Conservation (phyloP, 129 eudicot genomes). For the Daucus carota region DH1_v3.0 NC_030381.2:53748501-53749000, state of each 20-base stretch:
- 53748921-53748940: too few species aligned
- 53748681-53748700: too few species aligned
- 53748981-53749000: background rate
- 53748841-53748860: background rate
- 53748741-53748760: background rate
- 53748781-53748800: background rate
- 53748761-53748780: background rate
- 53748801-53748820: background rate
- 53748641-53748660: too few species aligned
- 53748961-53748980: background rate
- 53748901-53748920: background rate
- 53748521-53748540: slow-evolving; percentile 35
- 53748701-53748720: too few species aligned
- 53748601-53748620: slow-evolving; percentile 35
- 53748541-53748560: slow-evolving; percentile 21
- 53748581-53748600: slow-evolving; percentile 48
- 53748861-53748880: background rate
- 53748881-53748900: background rate
- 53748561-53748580: slow-evolving; percentile 51
- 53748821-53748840: background rate
- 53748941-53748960: too few species aligned
- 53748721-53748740: background rate
- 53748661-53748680: too few species aligned
- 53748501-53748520: slow-evolving; percentile 66
- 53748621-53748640: too few species aligned